Conservation (phyloP, 306 rosid genomes). For the Prunus dulcis region DNA sequence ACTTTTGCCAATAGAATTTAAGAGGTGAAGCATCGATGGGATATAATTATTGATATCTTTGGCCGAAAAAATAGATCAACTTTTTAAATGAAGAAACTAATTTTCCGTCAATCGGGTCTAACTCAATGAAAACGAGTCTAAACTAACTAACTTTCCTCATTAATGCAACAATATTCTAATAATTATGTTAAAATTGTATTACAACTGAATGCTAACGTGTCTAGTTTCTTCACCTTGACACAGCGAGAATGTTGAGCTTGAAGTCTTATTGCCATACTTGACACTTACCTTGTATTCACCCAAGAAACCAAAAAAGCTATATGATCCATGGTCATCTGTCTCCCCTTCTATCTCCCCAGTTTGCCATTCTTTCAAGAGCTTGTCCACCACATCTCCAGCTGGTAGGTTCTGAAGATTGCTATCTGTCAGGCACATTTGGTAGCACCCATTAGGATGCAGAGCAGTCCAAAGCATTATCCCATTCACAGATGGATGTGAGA, state of each 20-base stretch:
- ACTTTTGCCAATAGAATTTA: background rate
- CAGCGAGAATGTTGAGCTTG: constrained; percentile 56
- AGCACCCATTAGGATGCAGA: constrained; percentile 74
- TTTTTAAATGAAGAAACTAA: too few relatives aligned
- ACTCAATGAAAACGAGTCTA: background rate
- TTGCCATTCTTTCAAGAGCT: constrained; percentile 73
- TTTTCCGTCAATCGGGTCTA: background rate
- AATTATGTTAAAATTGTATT: background rate
- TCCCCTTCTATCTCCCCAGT: constrained; percentile 41
- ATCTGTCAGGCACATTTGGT: constrained; percentile 87
- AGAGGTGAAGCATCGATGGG: background rate
- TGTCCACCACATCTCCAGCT: constrained; percentile 77
- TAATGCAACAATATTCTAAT: background rate
- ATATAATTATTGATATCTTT: too few relatives aligned
- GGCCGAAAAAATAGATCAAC: background rate
- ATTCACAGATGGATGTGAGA: constrained; percentile 73
- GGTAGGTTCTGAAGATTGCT: constrained; percentile 59
- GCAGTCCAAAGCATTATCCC: constrained; percentile 96
- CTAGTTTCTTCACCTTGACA: constrained; percentile 60
- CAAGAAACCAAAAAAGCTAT: constrained; percentile 77
- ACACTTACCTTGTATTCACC: constrained; percentile 61
- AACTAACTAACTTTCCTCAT: background rate
- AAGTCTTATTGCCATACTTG: constrained; percentile 39
- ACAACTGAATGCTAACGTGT: constrained; percentile 55
- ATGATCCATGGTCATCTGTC: constrained; percentile 62